A percentile compares a stretch with the other conserved stretches of the same genome.
Conservation (phyloP, 1,284 basidiomycete species). For the Ustilago trichophora region DNA sequence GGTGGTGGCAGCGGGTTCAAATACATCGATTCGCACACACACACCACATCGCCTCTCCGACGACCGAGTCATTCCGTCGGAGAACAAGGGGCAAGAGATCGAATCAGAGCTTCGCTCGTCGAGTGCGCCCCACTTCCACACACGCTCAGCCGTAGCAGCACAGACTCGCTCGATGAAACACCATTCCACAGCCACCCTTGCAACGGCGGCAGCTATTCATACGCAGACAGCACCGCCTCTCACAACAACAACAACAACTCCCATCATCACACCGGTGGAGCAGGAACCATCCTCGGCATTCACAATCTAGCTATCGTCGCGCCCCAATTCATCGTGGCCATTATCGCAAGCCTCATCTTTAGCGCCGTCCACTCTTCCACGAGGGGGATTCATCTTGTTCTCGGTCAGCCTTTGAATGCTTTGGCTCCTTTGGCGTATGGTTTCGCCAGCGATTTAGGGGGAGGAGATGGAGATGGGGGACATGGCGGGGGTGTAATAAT, state of each 20-base stretch:
- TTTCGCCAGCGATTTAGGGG: not conserved
- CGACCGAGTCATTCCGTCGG: no score
- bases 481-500: not conserved
- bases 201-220: no score
- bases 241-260: no score
- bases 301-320: slow-evolving; percentile 79
- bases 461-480: not conserved
- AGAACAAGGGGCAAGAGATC: slow-evolving; percentile 18
- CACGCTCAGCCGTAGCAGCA: not conserved
- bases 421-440: not conserved
- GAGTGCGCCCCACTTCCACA: slow-evolving; percentile 37
- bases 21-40: no score
- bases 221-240: no score
- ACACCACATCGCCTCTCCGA: not conserved
- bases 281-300: slow-evolving; percentile 93
- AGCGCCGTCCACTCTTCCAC: slow-evolving; percentile 66
- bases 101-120: slow-evolving; percentile 37
- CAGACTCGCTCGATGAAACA: no score
- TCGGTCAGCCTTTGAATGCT: slow-evolving; percentile 67
- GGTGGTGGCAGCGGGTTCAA: slow-evolving; percentile 20
- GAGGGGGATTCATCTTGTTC: slow-evolving; percentile 19
- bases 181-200: no score
- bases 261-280: no score
- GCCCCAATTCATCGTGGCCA: slow-evolving; percentile 72
- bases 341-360: slow-evolving; percentile 89